A percentile compares a stretch with the other conserved stretches of the same genome.
Evolutionary conservation across 257 asterid species (phyloP).

Genomic region (Eucommia ulmoides): DNA sequence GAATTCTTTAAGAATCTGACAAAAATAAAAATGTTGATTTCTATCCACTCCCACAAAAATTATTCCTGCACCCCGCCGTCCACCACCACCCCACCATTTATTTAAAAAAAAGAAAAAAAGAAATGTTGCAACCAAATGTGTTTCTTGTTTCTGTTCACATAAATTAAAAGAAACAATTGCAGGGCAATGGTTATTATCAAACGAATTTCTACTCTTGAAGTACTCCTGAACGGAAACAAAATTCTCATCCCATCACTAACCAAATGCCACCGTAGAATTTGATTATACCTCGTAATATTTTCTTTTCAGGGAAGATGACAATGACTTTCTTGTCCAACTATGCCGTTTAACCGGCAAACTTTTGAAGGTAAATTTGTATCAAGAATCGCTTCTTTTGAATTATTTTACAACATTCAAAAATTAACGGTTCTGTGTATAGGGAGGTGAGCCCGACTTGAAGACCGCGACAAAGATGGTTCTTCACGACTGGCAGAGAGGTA

Average conservation of each 20-base stretch:
- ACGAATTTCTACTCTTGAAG: no score
- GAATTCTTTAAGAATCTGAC: no score
- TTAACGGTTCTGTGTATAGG: constrained; percentile 26
- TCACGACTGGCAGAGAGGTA: constrained; percentile 95
- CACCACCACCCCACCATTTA: background rate
- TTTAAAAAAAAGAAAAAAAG: background rate
- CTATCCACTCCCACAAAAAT: no score
- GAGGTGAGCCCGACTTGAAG: constrained; percentile 88
- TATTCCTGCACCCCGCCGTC: background rate
- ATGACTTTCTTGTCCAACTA: constrained; percentile 79
- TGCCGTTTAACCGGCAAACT: constrained; percentile 82
- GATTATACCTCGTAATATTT: no score
- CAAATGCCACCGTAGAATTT: no score
- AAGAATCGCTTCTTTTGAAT: background rate
- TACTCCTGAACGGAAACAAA: no score
- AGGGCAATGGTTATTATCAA: no score
- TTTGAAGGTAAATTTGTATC: constrained; percentile 43
- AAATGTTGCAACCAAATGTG: no score
- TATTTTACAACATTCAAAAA: background rate
- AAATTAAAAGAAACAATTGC: no score
- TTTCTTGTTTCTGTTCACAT: no score
- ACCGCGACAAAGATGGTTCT: constrained; percentile 90
- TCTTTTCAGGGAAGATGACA: constrained; percentile 62
- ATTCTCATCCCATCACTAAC: no score
- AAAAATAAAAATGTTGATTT: no score